Evolutionary conservation across 129 eudicot genomes (phyloP), one percentile per base, ranked within the genome.

Genomic region (Flaveria sonorensis): DNA sequence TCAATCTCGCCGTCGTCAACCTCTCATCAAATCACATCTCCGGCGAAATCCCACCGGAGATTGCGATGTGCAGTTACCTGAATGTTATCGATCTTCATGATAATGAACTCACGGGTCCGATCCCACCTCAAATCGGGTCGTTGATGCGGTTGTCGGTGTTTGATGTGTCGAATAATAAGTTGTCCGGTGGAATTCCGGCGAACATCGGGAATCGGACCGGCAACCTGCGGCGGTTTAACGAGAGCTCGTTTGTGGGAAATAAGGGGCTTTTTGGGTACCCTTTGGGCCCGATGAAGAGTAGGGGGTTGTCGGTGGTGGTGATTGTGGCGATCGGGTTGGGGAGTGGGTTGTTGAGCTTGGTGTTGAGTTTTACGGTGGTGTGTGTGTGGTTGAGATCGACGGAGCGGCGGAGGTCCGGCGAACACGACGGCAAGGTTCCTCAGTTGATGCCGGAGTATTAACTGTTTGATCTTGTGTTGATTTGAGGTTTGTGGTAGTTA

Each of bases 241-340:
- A 85, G 64, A 86, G 87, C 72, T 87, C 92, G 20, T 92, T 39
- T 32, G 80, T 16, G 9, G 97, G 96, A 6, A 92, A 92, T 26
- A 89, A 85, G 72, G 92, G 77, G 40, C 82, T 92, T 40, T 89
- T 82, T 16, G 96, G 96, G 79, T 88, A 84, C 80, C 97, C 97
- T 4, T 81, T 89, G 57, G 77, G 85, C 10, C 86, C 86, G 50
- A 77, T 78, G 88, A 92, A 53, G 79, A 86, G 55, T 57, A 86
- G 69, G 55, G 93, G 91, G 86, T 67, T 92, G 16, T 89, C 96
- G 50, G 82, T 92, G 18, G 26, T 89, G 81, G 85, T 81, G 45
- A 92, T 89, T 28, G 97, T 92, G 4, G 90, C 85, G 74, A 92
- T 89, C 76, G 96, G 97, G 57, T 78, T 92, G 47, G 96, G 92